phyloP scores from a whole-genome alignment of 2,329 filamentous ascomycete species.

The Aspergillus pseudonomiae region DNA sequence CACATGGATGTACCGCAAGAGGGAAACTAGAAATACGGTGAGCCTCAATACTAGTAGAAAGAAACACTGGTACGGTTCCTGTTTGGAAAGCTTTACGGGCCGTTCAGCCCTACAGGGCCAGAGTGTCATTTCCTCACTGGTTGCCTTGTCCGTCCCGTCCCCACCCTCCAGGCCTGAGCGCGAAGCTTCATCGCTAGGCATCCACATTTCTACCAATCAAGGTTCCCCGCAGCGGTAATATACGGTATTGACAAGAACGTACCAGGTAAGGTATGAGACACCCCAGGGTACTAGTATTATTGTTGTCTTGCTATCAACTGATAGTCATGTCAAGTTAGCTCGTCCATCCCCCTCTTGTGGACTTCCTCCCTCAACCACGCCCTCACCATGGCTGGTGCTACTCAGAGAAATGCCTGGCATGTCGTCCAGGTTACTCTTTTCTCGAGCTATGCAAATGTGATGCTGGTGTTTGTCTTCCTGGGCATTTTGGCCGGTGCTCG shows the following conservation, averaged over 20 bases:
- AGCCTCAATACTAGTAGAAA: not conserved
- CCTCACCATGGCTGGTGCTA: not conserved
- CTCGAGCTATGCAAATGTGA: constrained; percentile 77
- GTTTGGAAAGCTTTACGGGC: not conserved
- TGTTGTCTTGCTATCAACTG: not conserved
- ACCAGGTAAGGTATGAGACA: not conserved
- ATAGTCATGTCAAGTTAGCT: not conserved
- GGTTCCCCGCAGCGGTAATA: not conserved
- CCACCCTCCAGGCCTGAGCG: not conserved
- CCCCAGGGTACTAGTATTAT: not conserved
- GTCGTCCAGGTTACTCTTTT: constrained; percentile 66
- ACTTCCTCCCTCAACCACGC: not conserved
- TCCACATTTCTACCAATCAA: constrained; percentile 10
- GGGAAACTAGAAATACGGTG: not conserved
- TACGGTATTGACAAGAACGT: not conserved
- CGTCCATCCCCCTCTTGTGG: not conserved
- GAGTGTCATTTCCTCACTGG: constrained; percentile 9
- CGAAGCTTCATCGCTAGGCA: constrained; percentile 8
- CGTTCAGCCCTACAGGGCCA: constrained; percentile 15
- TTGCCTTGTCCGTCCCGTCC: not conserved
- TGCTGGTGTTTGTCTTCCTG: constrained; percentile 72
- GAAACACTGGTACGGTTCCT: not conserved
- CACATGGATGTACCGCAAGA: not conserved
- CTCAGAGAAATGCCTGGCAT: not conserved
- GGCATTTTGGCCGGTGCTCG: constrained; percentile 72